phyloP scores from a whole-genome alignment of 768 basidiomycete species.

The Rhodotorula taiwanensis region DNA sequence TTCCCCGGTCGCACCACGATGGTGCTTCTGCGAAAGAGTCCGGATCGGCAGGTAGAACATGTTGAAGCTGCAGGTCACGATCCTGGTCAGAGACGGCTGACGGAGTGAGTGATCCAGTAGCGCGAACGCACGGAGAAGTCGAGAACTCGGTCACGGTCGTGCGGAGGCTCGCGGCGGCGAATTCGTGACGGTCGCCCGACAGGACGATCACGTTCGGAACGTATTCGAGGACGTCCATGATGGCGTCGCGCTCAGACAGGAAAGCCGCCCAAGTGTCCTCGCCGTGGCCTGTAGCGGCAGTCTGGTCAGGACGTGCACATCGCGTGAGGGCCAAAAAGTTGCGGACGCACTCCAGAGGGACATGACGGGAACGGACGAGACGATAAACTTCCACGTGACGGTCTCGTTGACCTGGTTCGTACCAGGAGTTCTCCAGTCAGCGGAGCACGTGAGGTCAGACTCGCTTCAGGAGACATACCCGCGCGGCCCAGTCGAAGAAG shows the following conservation, averaged over 20 bases:
- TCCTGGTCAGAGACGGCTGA: slow-evolving; percentile 50
- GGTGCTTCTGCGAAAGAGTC: slow-evolving; percentile 31
- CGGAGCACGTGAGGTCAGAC: too few relatives aligned
- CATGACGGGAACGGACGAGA: slow-evolving; percentile 67
- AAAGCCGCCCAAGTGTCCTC: slow-evolving; percentile 67
- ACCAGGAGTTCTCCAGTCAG: too few relatives aligned
- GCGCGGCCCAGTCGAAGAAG: slow-evolving; percentile 58
- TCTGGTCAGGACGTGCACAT: too few relatives aligned
- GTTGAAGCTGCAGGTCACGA: slow-evolving; percentile 41
- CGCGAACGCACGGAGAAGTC: slow-evolving; percentile 52
- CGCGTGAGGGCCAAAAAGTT: too few relatives aligned
- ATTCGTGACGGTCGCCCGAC: slow-evolving; percentile 62
- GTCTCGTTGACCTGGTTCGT: slow-evolving; percentile 66
- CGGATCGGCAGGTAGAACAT: slow-evolving; percentile 41
- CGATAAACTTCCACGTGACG: slow-evolving; percentile 68
- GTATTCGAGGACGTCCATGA: slow-evolving; percentile 57
- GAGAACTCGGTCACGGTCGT: slow-evolving; percentile 57
- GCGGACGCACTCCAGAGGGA: slow-evolving; percentile 53
- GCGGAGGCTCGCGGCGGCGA: slow-evolving; percentile 52
- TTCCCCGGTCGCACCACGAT: slow-evolving; percentile 37
- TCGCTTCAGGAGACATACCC: slow-evolving; percentile 44
- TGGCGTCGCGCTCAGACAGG: slow-evolving; percentile 54
- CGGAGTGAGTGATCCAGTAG: slow-evolving; percentile 28
- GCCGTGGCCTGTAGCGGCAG: slow-evolving; percentile 50
- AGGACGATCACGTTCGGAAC: slow-evolving; percentile 66